Evolutionary conservation across 2,329 filamentous ascomycete genomes (phyloP).

Genomic region (Exophiala sideris): DNA sequence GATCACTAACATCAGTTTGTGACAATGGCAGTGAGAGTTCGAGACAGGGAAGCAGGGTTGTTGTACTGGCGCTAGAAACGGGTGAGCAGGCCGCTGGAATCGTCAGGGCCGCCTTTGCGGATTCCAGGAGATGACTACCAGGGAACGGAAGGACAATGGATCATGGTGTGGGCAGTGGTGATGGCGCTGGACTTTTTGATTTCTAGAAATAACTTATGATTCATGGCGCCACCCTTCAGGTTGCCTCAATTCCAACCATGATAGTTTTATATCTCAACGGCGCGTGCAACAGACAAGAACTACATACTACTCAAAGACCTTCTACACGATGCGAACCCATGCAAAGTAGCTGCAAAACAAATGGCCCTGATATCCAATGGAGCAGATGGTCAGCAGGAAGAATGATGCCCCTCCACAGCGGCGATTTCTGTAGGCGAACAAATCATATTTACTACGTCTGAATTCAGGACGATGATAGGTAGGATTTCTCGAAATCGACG

Average conservation of each 20-base stretch:
- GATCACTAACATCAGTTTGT: not conserved
- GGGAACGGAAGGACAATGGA: not conserved
- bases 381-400: slow-evolving; percentile 8
- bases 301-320: not conserved
- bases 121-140: slow-evolving; percentile 1
- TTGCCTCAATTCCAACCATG: too few relatives aligned
- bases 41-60: slow-evolving; percentile 16
- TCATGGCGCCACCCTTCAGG: too few relatives aligned
- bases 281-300: too few relatives aligned
- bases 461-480: slow-evolving; percentile 19
- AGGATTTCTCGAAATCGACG: slow-evolving; percentile 15
- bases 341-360: slow-evolving; percentile 15
- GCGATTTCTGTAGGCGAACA: slow-evolving; percentile 11
- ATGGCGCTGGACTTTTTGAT: too few relatives aligned
- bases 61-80: slow-evolving; percentile 17
- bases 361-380: slow-evolving; percentile 18
- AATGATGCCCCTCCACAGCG: slow-evolving; percentile 6
- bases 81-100: slow-evolving; percentile 2
- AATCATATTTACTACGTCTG: slow-evolving; percentile 12
- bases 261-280: too few relatives aligned
- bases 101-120: not conserved
- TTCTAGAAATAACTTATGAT: too few relatives aligned
- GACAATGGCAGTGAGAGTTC: slow-evolving; percentile 1
- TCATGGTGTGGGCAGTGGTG: too few relatives aligned
- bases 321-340: not conserved